Base-by-base conservation (phyloP, 345 rosid genomes). In the Citrus reticulata region DNA sequence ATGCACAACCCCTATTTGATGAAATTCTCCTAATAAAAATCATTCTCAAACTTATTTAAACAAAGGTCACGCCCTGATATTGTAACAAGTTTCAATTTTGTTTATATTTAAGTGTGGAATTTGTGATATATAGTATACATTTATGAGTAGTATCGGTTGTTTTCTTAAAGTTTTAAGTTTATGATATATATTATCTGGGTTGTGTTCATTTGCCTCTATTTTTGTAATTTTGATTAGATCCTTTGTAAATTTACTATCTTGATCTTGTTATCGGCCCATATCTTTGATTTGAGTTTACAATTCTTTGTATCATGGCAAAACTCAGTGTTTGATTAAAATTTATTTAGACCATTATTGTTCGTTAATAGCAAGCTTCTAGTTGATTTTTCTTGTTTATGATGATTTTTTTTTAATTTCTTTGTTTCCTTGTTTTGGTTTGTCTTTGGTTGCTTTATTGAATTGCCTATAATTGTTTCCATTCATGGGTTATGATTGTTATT, bases 181-280 rank as follows among this genome's bases (percentile, higher is more conserved):
- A 32, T 77, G 16, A 57, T 68, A 32, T 27, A 63, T 75, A 65
- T 79, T 85, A 86, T 85, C 86, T 83, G 80, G 77, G 82, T 22
- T 83, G 76, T 61, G 35, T 57, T 80, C 6, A 37, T 74, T 74
- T 81, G 11, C 42, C 74, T 42, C 24, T 9, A 72, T 4, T 60
- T 77, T 34, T 69, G 34, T 58, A 46, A 65, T 55, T 79, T 81
- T 55, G 65, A 64, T 79, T 80, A 82, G 81, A 88, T 86, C 86
- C 75, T 83, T 74, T 63, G 40, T 77, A 46, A 37, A 40, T 74
- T 81, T 60, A 35, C 63, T 64, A 5, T 63, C 40, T 81, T 58
- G 63, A 14, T 77, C 60, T 60, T 25, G 17, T 79, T 29, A 24
- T 20, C 51, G 66, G 42, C 62, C 49, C 83, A 81, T 88, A 89